Percentiles rank a stretch among this genome's conserved stretches.
These are phyloP conservation scores for Avena insularis DNA, from an alignment of 176 grass and related monocot genomes.

Conservation along the genomic window DNA sequence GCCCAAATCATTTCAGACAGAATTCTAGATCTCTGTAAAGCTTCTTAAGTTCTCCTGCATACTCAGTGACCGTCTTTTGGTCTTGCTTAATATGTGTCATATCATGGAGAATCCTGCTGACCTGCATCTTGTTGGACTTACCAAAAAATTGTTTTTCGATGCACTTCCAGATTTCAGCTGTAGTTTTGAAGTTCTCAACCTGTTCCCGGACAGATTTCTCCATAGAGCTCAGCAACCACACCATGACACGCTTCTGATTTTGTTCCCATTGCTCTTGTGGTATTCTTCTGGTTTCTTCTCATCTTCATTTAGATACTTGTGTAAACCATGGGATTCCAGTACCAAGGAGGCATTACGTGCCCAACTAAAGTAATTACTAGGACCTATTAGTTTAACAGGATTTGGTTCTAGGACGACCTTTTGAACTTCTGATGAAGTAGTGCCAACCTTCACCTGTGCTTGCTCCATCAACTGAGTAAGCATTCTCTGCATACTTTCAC, in stretches of 20 bases:
- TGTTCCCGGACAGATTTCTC: too few species aligned
- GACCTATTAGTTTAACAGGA: not conserved
- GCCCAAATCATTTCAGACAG: too few species aligned
- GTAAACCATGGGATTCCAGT: not conserved
- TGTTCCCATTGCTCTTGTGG: not conserved
- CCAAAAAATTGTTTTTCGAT: too few species aligned
- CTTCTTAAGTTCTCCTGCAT: too few species aligned
- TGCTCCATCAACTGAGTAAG: not conserved
- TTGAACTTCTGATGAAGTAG: not conserved
- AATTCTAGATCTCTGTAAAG: too few species aligned
- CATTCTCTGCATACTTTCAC: not conserved
- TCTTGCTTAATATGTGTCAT: too few species aligned
- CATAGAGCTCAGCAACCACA: too few species aligned
- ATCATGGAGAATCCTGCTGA: too few species aligned
- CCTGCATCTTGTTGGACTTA: too few species aligned
- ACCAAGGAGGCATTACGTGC: not conserved
- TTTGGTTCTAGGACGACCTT: not conserved
- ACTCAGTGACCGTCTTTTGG: too few species aligned
- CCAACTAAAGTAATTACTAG: not conserved
- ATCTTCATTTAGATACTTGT: not conserved
- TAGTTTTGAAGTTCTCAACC: too few species aligned
- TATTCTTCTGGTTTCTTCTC: not conserved
- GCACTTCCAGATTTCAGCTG: too few species aligned
- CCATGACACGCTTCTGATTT: not conserved
- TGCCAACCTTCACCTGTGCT: not conserved